Conservation (phyloP, 441 rosid genomes). For the Pelargonium fulgidum region DNA sequence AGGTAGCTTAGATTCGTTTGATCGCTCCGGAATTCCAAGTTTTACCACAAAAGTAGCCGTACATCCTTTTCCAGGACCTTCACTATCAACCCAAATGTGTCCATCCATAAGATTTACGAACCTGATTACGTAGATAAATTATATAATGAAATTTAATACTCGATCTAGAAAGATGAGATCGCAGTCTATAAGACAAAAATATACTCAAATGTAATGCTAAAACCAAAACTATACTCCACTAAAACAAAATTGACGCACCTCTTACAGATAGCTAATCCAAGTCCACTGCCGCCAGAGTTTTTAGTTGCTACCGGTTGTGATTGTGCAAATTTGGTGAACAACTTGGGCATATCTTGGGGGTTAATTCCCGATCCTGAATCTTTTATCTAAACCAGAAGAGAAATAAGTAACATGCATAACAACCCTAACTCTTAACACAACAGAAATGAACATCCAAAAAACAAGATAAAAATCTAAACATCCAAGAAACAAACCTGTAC, state of each 20-base stretch:
- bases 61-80: slow-evolving; percentile 85
- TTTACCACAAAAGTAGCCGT: slow-evolving; percentile 68
- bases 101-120: slow-evolving; percentile 96
- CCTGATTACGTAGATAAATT: slow-evolving; percentile 34
- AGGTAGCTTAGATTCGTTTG: slow-evolving; percentile 49
- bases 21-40: slow-evolving; percentile 49
- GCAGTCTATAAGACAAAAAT: too few species aligned
- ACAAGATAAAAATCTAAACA: slow-evolving; percentile 4
- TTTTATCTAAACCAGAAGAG: slow-evolving; percentile 52
- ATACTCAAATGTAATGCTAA: too few species aligned
- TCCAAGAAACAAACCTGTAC: slow-evolving; percentile 61
- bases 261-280: slow-evolving; percentile 97
- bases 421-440: too few species aligned
- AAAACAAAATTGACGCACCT: slow-evolving; percentile 78
- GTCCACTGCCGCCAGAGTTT: slow-evolving; percentile 84
- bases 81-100: slow-evolving; percentile 92
- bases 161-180: not conserved
- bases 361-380: slow-evolving; percentile 79
- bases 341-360: slow-evolving; percentile 77
- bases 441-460: not conserved
- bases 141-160: too few species aligned
- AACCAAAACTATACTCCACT: not conserved
- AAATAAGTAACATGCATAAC: too few species aligned
- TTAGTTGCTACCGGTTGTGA: slow-evolving; percentile 55
- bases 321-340: slow-evolving; percentile 86